Percentiles rank a stretch among this genome's conserved stretches.
Conservation (phyloP, 2,329 filamentous ascomycete species). For the Fusarium heterosporum region DNA sequence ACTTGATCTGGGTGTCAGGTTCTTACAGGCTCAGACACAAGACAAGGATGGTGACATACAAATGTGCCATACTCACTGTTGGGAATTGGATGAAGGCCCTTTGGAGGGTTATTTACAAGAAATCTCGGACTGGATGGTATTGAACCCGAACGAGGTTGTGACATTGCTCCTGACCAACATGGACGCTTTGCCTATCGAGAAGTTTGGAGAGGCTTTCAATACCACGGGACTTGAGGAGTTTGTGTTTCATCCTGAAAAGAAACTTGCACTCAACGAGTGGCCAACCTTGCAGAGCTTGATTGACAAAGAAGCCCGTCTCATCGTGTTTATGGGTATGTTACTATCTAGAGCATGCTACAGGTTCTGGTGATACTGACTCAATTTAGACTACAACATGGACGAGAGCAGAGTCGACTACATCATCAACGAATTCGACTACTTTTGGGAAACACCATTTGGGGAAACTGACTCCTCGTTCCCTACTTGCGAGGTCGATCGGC, state of each 20-base stretch:
- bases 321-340: constrained; percentile 76
- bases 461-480: constrained; percentile 69
- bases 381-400: constrained; percentile 68
- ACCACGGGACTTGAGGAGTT: constrained; percentile 66
- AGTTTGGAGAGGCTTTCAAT: constrained; percentile 67
- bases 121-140: constrained; percentile 70
- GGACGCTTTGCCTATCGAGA: constrained; percentile 66
- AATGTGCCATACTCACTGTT: constrained; percentile 74
- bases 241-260: constrained; percentile 64
- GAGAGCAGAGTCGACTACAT: constrained; percentile 68
- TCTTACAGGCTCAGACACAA: constrained; percentile 74
- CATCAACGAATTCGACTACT: constrained; percentile 71
- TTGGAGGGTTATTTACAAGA: constrained; percentile 66
- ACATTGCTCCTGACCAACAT: constrained; percentile 73
- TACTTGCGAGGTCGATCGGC: constrained; percentile 74
- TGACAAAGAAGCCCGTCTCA: constrained; percentile 68
- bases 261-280: constrained; percentile 65
- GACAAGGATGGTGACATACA: constrained; percentile 62
- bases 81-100: constrained; percentile 68
- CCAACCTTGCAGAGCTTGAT: constrained; percentile 78
- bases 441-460: constrained; percentile 80
- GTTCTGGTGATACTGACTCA: constrained; percentile 27
- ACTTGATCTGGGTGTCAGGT: constrained; percentile 71
- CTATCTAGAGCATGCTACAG: background rate
- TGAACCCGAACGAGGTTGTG: constrained; percentile 70